Base-by-base conservation (phyloP, 2,329 filamentous ascomycete species). In the Aureobasidium sp. region DNA sequence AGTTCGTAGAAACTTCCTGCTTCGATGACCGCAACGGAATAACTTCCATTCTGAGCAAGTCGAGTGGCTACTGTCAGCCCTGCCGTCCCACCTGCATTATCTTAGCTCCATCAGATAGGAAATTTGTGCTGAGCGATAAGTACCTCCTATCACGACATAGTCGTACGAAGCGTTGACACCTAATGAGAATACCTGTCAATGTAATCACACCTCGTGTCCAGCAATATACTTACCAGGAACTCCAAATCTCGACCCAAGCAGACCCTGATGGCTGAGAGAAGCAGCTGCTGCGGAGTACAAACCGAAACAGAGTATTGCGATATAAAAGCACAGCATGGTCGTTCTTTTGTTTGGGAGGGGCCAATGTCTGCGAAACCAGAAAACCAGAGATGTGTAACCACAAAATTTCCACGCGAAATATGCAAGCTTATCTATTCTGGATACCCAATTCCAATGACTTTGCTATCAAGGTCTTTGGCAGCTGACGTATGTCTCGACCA, bases 21-120 rank as follows among this genome's bases (percentile, higher is more conserved):
- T 58, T 69, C 68, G 10, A 69, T 39, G 3, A 69, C 67, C 1
- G 67, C 67, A 7, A 69, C 68, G 1, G 64, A 61, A 5, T 57
- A 48, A 9, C 53, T 55, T 2, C 48, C 39, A 45, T 68, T 62
- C 16, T 65, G 66, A 8, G 63, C 37, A 2, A 69, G 63, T 1
- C 68, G 63, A 37, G 39, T 55, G 15, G 67, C 67, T 5, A 69
- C 47, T 2, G 65, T 61, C 3, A 68, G 44, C 2, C 67, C 67
- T n/a, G 53, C 68, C 2, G 67, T 66, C 9, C 67, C 65, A 39
- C 66, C 65, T 45, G 21, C 21, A 15, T 3, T 15, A 25, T 29
- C 21, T 45, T 29, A 27, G 10, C 21, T 27, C 11, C 5, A 13
- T 4, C 16, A 21, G 9, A n/a, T 27, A 8, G 41, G 10, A 13